These are phyloP conservation scores for Citrus inodora DNA, from an alignment of 345 rosid genomes.

Conservation along the genomic window DNA sequence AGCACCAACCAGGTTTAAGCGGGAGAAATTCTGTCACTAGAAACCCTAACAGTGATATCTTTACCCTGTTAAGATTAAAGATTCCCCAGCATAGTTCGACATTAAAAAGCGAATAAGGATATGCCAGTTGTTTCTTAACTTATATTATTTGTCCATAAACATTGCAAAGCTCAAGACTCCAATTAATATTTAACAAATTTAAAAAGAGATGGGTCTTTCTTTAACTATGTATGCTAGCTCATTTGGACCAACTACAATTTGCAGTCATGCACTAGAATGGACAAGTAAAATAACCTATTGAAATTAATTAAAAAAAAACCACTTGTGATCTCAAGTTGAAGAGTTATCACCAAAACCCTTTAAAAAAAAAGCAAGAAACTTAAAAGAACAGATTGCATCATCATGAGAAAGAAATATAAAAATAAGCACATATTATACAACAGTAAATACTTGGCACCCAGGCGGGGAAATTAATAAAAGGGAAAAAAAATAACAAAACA, in stretches of 20 bases:
- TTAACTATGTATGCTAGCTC: background rate
- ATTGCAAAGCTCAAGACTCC: background rate
- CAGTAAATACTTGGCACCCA: background rate
- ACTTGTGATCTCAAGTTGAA: too few relatives aligned
- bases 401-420: background rate
- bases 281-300: background rate
- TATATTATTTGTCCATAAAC: background rate
- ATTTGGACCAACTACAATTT: background rate
- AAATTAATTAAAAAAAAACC: too few relatives aligned
- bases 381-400: too few relatives aligned
- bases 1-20: conserved; percentile 17
- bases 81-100: conserved; percentile 13
- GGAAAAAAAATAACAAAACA: background rate
- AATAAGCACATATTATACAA: background rate
- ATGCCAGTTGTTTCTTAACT: background rate
- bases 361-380: too few relatives aligned
- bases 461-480: too few relatives aligned
- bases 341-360: too few relatives aligned
- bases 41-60: conserved; percentile 24
- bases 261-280: background rate
- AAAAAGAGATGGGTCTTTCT: background rate
- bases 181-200: background rate
- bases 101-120: background rate
- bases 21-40: conserved; percentile 21
- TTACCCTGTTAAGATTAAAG: background rate